Percentiles rank a stretch among this genome's conserved stretches.
These are phyloP conservation scores for Didymella sp. DNA, from an alignment of 2,329 filamentous ascomycete species.

Conservation along the genomic window DNA sequence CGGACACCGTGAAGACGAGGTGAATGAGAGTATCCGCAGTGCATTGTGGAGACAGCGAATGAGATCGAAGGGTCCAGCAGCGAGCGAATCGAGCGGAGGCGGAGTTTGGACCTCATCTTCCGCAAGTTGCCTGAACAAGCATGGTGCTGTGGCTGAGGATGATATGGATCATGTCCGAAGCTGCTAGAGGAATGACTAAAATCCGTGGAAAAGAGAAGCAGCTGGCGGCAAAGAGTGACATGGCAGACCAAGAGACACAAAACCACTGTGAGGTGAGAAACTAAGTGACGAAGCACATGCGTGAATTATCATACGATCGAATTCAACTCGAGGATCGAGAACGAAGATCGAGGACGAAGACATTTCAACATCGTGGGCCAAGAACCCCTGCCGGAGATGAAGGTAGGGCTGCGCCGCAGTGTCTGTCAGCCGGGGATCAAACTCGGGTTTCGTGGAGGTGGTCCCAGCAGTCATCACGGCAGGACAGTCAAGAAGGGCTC, in stretches of 20 bases:
- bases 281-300: background rate
- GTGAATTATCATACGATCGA: too few relatives aligned
- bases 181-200: background rate
- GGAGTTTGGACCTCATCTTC: background rate
- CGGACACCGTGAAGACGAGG: constrained; percentile 27
- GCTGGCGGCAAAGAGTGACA: background rate
- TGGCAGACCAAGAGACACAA: background rate
- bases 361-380: background rate
- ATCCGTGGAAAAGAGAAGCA: background rate
- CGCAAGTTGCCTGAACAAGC: background rate
- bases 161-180: constrained; percentile 1
- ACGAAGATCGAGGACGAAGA: too few relatives aligned
- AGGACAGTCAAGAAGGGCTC: background rate
- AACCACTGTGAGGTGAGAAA: background rate
- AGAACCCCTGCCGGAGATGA: background rate
- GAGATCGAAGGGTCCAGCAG: constrained; percentile 7
- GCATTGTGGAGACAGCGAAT: constrained; percentile 20
- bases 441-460: constrained; percentile 2
- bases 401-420: constrained; percentile 12
- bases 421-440: constrained; percentile 13
- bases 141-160: constrained; percentile 1
- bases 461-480: constrained; percentile 3
- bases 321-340: too few relatives aligned
- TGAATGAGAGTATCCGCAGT: constrained; percentile 23
- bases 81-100: background rate